Evolutionary conservation across 306 rosid genomes (phyloP).

Genomic region (Astragalus membranaceus): DNA sequence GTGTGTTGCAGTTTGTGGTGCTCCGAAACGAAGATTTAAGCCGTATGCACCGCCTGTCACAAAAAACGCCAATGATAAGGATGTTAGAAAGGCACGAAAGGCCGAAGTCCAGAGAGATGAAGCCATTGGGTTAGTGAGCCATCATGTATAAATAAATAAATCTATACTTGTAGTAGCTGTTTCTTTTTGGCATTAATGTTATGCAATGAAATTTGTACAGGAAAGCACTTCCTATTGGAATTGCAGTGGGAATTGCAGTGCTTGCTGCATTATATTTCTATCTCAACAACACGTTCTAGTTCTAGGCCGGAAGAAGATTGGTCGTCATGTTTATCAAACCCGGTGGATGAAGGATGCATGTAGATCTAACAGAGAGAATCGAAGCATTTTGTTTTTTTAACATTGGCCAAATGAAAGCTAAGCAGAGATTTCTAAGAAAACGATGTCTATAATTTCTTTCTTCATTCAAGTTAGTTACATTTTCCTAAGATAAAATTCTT

Average conservation of each 20-base stretch:
- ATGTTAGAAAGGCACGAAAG: conserved; percentile 50
- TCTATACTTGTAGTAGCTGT: too few relatives aligned
- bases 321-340: too few relatives aligned
- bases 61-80: conserved; percentile 39
- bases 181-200: not conserved
- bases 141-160: not conserved
- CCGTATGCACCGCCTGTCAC: conserved; percentile 47
- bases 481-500: too few relatives aligned
- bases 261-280: conserved; percentile 67
- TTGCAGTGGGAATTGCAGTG: conserved; percentile 54
- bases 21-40: conserved; percentile 76
- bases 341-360: too few relatives aligned
- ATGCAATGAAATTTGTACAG: conserved; percentile 24
- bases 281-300: conserved; percentile 39
- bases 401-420: too few relatives aligned
- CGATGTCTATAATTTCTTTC: too few relatives aligned
- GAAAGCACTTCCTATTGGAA: conserved; percentile 62
- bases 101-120: conserved; percentile 55
- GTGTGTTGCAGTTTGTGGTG: conserved; percentile 65
- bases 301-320: not conserved
- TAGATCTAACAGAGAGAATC: too few relatives aligned
- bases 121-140: conserved; percentile 63
- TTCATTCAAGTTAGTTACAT: too few relatives aligned
- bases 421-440: too few relatives aligned
- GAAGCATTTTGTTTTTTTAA: too few relatives aligned